phyloP scores from a whole-genome alignment of 768 basidiomycete species.

The Cyclocybe aegerita region DNA sequence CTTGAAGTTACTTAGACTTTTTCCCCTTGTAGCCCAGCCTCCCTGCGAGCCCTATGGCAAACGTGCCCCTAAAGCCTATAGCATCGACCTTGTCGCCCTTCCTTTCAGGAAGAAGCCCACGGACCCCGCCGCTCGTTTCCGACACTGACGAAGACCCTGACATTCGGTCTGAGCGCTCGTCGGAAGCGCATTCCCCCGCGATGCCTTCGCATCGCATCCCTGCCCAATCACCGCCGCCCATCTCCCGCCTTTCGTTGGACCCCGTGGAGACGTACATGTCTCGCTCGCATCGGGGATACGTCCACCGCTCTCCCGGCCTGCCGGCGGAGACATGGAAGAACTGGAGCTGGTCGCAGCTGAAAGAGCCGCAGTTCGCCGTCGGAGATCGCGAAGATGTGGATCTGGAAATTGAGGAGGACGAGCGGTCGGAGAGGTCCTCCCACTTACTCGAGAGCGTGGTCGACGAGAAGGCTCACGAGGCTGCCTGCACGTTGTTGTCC shows the following conservation, averaged over 20 bases:
- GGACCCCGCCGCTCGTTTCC: slow-evolving; percentile 22
- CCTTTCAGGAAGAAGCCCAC: slow-evolving; percentile 4
- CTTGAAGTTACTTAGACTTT: slow-evolving; percentile 1
- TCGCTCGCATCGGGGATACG: slow-evolving; percentile 29
- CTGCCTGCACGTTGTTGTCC: slow-evolving; percentile 19
- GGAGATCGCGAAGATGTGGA: slow-evolving; percentile 15
- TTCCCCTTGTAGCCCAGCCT: slow-evolving; percentile 7
- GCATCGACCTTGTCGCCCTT: too few relatives aligned
- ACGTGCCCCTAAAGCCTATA: background rate
- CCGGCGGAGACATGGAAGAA: slow-evolving; percentile 29
- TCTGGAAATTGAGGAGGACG: slow-evolving; percentile 10
- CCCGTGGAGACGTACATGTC: slow-evolving; percentile 29
- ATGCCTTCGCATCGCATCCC: slow-evolving; percentile 6
- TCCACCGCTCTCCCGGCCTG: slow-evolving; percentile 8
- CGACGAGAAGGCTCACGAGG: slow-evolving; percentile 19
- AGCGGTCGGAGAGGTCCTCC: slow-evolving; percentile 1
- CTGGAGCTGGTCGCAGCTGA: slow-evolving; percentile 47
- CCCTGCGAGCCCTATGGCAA: slow-evolving; percentile 5
- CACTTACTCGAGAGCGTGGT: slow-evolving; percentile 7
- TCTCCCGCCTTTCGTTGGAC: slow-evolving; percentile 7
- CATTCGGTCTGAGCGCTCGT: slow-evolving; percentile 14
- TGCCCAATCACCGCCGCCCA: slow-evolving; percentile 6
- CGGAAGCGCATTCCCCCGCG: slow-evolving; percentile 14
- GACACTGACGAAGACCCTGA: slow-evolving; percentile 20
- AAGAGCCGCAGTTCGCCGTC: slow-evolving; percentile 28